These are phyloP conservation scores for Marchantia paleacea DNA, from an alignment of 225 moss, liverwort and hornwort species.

Conservation along the genomic window DNA sequence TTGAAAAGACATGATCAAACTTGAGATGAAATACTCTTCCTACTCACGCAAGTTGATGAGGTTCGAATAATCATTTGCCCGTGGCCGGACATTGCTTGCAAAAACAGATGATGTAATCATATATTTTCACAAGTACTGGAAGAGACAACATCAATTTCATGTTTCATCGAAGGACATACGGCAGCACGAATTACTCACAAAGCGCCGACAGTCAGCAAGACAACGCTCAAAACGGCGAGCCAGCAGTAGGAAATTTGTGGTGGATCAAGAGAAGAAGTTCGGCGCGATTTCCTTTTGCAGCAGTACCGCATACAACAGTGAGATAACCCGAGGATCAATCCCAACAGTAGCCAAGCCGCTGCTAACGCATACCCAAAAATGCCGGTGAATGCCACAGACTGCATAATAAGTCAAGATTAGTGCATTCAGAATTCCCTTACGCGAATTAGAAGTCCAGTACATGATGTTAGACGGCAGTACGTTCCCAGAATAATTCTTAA, in stretches of 20 bases:
- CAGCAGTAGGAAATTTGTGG: constrained; percentile 37
- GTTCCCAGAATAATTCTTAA: not conserved
- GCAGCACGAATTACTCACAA: constrained; percentile 39
- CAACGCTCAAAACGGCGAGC: constrained; percentile 44
- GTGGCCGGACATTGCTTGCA: not conserved
- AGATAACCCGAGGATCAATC: constrained; percentile 42
- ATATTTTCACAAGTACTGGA: not conserved
- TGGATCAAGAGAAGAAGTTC: not conserved
- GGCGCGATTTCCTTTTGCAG: not conserved
- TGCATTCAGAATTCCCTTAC: not conserved
- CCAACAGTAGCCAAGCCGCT: constrained; percentile 51
- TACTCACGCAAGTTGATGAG: not conserved
- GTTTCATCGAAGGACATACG: not conserved
- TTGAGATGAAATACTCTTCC: not conserved
- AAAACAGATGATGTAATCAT: not conserved
- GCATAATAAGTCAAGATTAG: constrained; percentile 17
- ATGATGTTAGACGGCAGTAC: not conserved
- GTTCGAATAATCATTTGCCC: not conserved
- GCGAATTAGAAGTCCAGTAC: not conserved
- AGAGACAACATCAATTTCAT: not conserved
- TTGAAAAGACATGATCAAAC: no score
- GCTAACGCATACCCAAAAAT: constrained; percentile 65
- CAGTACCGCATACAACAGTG: constrained; percentile 51
- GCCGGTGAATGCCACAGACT: constrained; percentile 70
- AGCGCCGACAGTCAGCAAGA: constrained; percentile 48